A percentile compares a stretch with the other conserved stretches of the same genome.
Evolutionary conservation across 2,329 filamentous ascomycete species (phyloP).

Genomic region (Sordariomycetes sp.): DNA sequence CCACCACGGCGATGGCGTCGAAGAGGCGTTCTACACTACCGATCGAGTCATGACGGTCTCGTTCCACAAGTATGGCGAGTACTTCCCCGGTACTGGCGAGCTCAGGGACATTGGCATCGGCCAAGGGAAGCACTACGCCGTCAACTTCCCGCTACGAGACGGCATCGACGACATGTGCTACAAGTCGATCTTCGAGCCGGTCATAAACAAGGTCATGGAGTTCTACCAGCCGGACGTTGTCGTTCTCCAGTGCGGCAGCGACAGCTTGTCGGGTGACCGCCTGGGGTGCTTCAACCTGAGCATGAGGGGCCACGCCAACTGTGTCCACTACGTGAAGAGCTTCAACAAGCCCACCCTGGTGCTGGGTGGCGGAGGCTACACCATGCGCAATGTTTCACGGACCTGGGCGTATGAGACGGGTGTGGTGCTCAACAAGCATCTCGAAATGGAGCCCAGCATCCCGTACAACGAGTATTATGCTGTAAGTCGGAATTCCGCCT

Average conservation of each 20-base stretch:
- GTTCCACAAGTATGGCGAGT: conserved; percentile 95
- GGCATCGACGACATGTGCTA: conserved; percentile 87
- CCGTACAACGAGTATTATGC: conserved; percentile 96
- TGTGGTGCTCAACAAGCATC: conserved; percentile 61
- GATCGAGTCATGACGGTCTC: conserved; percentile 89
- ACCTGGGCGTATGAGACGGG: conserved; percentile 98
- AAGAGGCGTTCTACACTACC: conserved; percentile 87
- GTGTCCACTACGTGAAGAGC: conserved; percentile 82
- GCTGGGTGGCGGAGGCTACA: conserved; percentile 91
- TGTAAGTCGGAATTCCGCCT: conserved; percentile 24
- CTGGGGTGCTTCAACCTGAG: conserved; percentile 96
- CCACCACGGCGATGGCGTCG: conserved; percentile 86
- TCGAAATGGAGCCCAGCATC: conserved; percentile 65
- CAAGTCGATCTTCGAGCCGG: conserved; percentile 81
- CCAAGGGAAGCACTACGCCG: conserved; percentile 75
- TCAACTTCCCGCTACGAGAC: conserved; percentile 86
- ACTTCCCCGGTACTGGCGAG: conserved; percentile 87
- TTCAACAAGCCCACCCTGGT: conserved; percentile 82
- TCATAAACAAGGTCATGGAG: conserved; percentile 76
- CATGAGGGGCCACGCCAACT: conserved; percentile 91
- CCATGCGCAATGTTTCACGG: conserved; percentile 90
- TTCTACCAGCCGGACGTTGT: conserved; percentile 87
- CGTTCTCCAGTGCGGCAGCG: conserved; percentile 90
- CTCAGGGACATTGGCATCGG: conserved; percentile 81
- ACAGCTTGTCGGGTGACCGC: conserved; percentile 87